phyloP scores from a whole-genome alignment of 2,329 filamentous ascomycete species.

The Trichophyton benhamiae region DNA sequence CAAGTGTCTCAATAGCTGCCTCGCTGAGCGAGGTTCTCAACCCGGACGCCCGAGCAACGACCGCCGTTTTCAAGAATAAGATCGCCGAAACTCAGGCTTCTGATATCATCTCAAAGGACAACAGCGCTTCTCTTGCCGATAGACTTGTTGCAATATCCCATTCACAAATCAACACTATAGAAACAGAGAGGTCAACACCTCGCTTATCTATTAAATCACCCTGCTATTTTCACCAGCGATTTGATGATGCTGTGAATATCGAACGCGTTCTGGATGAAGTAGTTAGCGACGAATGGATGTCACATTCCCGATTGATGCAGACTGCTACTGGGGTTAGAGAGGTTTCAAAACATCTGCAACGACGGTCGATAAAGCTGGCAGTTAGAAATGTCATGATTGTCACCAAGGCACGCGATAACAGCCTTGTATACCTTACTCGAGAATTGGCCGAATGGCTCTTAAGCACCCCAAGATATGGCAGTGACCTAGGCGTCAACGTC shows the following conservation, averaged over 20 bases:
- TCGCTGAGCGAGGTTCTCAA: conserved; percentile 30
- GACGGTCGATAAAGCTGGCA: conserved; percentile 79
- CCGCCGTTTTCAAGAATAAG: conserved; percentile 4
- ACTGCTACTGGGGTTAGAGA: conserved; percentile 91
- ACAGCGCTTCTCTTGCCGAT: conserved; percentile 37
- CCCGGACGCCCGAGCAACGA: background rate
- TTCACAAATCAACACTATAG: conserved; percentile 33
- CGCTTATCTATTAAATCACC: conserved; percentile 69
- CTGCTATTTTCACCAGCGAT: conserved; percentile 95
- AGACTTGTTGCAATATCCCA: conserved; percentile 48
- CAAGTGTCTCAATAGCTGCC: conserved; percentile 45
- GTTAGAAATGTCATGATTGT: conserved; percentile 96
- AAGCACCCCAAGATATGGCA: conserved; percentile 76
- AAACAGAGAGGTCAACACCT: conserved; percentile 33
- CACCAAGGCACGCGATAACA: conserved; percentile 92
- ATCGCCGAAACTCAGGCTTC: conserved; percentile 6
- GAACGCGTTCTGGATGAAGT: conserved; percentile 93
- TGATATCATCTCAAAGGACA: background rate
- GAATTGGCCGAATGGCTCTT: conserved; percentile 83
- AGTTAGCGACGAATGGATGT: conserved; percentile 72
- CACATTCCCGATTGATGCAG: conserved; percentile 85
- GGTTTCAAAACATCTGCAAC: conserved; percentile 87
- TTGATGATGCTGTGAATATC: conserved; percentile 91
- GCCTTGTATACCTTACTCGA: conserved; percentile 74
- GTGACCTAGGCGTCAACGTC: conserved; percentile 82